Base-by-base conservation (phyloP, 257 asterid genomes). In the Coffea eugenioides region DNA sequence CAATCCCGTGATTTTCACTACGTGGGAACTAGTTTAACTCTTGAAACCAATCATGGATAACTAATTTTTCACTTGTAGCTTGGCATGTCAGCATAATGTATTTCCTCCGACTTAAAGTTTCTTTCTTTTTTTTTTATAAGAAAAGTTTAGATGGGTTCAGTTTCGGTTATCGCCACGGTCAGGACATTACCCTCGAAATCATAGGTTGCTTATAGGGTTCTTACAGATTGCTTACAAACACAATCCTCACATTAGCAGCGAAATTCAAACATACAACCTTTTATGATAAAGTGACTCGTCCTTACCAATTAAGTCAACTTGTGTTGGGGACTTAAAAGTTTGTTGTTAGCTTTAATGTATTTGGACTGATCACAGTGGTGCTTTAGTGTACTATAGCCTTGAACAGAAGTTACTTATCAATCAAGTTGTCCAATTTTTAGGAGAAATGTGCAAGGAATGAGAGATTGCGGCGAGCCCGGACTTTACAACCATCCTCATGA, bases 361-460 rank as follows among this genome's bases (percentile, higher is more conserved):
- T 27, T 27, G 31, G 31, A 27, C 0, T 27, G 31, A 27, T 27
- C 31, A 41, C 20, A 27, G 64, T 25, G 68, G 69, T 3, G 8
- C 18, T 14, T 73, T 66, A 36, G 14, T 25, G 27, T 43, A 11
- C 61, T 9, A 11, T 43, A 14, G 20, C 56, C 62, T 71, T 79
- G 31, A 13, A 41, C 23, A n/a, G 59, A 39, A 45, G 5, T 67
- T 25, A 65, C 20, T 15, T 59, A 61, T 59, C 73, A 67, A 15
- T 23, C 31, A 9, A 39, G 20, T 52, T 59, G 74, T 54, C 56
- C 68, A 68, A 45, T 13, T 79, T 75, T 10, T 81, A 83, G 86
- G 86, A 83, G 67, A 83, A 83, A 69, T 79, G 81, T 62, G 52
- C 65, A 15, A 75, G 74, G 71, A 83, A 83, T 78, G 86, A 83